Conservation (phyloP, 805 yeast species). For the Kodamaea fukazawae region DNA sequence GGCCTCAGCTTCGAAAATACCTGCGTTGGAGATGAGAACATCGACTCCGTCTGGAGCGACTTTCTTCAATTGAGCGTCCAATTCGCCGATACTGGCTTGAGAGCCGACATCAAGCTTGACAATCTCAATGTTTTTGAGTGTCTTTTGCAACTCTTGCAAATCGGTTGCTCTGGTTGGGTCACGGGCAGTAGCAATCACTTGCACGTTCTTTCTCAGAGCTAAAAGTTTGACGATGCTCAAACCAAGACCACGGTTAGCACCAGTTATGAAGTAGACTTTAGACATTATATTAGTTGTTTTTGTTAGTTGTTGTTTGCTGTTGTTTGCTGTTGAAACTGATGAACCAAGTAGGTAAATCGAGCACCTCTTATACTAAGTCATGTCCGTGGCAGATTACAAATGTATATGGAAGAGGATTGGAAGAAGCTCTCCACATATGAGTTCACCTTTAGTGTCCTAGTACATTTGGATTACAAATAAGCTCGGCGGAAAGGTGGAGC, state of each 20-base stretch:
- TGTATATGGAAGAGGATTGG: too few species aligned
- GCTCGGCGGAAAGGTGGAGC: too few species aligned
- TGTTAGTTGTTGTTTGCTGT: too few species aligned
- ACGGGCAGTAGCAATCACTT: slow-evolving; percentile 43
- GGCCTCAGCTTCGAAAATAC: slow-evolving; percentile 14
- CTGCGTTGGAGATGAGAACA: slow-evolving; percentile 36
- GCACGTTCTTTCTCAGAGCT: slow-evolving; percentile 14
- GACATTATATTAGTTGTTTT: too few species aligned
- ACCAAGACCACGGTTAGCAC: slow-evolving; percentile 47
- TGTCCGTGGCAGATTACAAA: too few species aligned
- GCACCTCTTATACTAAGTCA: too few species aligned
- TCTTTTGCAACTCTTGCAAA: slow-evolving; percentile 9
- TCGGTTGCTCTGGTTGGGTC: slow-evolving; percentile 23
- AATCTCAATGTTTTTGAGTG: slow-evolving; percentile 14
- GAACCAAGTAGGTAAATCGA: too few species aligned
- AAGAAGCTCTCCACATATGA: too few species aligned
- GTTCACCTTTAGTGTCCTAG: too few species aligned
- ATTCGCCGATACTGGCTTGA: slow-evolving; percentile 19
- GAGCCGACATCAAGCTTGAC: slow-evolving; percentile 20
- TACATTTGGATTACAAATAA: too few species aligned
- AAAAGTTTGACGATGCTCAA: slow-evolving; percentile 7
- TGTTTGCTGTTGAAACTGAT: too few species aligned
- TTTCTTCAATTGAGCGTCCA: slow-evolving; percentile 9
- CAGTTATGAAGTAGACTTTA: too few species aligned
- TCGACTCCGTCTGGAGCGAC: slow-evolving; percentile 22